These are phyloP conservation scores for Colletotrichum filicis DNA, from an alignment of 2,329 filamentous ascomycete species.

Conservation along the genomic window DNA sequence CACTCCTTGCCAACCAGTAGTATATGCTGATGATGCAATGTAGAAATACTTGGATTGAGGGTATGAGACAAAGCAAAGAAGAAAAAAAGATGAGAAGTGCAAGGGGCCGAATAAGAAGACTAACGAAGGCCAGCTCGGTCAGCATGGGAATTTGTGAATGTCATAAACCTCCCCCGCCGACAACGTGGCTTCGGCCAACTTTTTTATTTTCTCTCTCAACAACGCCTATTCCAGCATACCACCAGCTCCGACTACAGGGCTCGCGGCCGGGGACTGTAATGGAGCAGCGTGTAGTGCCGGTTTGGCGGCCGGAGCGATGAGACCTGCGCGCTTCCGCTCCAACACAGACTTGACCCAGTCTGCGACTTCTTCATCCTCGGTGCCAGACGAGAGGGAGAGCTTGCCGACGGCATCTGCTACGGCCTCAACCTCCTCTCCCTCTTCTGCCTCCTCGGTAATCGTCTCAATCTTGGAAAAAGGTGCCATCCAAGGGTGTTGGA, in stretches of 20 bases:
- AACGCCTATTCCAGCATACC: slow-evolving; percentile 1
- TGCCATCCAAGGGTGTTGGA: slow-evolving; percentile 90
- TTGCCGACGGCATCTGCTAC: slow-evolving; percentile 56
- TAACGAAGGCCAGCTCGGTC: slow-evolving; percentile 34
- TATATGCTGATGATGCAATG: slow-evolving; percentile 31
- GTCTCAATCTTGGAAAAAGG: slow-evolving; percentile 80
- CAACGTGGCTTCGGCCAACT: slow-evolving; percentile 27
- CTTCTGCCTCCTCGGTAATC: slow-evolving; percentile 77
- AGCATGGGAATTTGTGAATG: slow-evolving; percentile 14
- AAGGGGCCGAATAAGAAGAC: slow-evolving; percentile 6
- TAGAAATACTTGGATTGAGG: slow-evolving; percentile 34
- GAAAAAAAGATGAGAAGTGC: slow-evolving; percentile 5
- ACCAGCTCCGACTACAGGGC: slow-evolving; percentile 42
- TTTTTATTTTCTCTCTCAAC: not conserved
- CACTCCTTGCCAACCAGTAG: slow-evolving; percentile 23
- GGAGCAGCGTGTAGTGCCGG: slow-evolving; percentile 91
- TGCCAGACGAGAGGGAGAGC: slow-evolving; percentile 52
- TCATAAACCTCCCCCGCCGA: slow-evolving; percentile 19
- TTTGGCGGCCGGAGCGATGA: slow-evolving; percentile 63
- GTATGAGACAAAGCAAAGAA: slow-evolving; percentile 33
- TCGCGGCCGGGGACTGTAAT: slow-evolving; percentile 73
- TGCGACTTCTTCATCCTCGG: slow-evolving; percentile 83
- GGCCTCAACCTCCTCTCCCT: slow-evolving; percentile 61
- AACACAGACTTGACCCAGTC: slow-evolving; percentile 84
- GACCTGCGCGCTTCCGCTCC: slow-evolving; percentile 71